A percentile compares a stretch with the other conserved stretches of the same genome.
Evolutionary conservation across 345 rosid species (phyloP).

Genomic region (Rhodamnia rubescens): DNA sequence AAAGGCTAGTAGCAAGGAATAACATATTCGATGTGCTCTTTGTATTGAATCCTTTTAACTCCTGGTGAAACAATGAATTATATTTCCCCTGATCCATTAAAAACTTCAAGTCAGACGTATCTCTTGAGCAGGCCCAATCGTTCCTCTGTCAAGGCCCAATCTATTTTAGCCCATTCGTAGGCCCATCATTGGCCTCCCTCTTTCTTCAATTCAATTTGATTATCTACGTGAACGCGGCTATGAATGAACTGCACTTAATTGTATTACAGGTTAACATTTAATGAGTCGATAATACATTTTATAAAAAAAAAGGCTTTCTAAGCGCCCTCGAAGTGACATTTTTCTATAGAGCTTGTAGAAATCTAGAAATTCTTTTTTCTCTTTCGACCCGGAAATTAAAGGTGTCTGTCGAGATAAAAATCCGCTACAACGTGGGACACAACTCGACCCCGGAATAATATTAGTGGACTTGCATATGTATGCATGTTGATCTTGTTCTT

Average conservation of each 20-base stretch:
- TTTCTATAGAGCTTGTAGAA: too few relatives aligned
- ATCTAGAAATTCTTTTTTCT: not conserved
- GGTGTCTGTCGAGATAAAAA: not conserved
- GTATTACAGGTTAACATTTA: not conserved
- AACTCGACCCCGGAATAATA: not conserved
- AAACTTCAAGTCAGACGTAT: not conserved
- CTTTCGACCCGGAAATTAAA: rapidly evolving
- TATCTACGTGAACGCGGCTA: not conserved
- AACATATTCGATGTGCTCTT: not conserved
- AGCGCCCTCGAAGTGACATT: not conserved
- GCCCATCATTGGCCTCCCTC: not conserved
- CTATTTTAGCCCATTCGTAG: not conserved
- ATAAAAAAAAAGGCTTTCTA: not conserved
- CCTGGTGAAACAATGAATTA: not conserved
- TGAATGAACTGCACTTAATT: not conserved
- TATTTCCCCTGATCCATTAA: not conserved
- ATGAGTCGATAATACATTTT: not conserved
- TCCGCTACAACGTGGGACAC: rapidly evolving
- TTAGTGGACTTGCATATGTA: not conserved
- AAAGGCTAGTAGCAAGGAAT: not conserved
- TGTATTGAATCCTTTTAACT: not conserved
- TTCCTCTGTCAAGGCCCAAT: not conserved
- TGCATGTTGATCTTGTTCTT: not conserved
- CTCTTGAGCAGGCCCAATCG: not conserved
- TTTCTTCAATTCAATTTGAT: not conserved